Percentiles rank a stretch among this genome's conserved stretches.
phyloP scores from a whole-genome alignment of 2,329 filamentous ascomycete species.

The Elsinoe australis region DNA sequence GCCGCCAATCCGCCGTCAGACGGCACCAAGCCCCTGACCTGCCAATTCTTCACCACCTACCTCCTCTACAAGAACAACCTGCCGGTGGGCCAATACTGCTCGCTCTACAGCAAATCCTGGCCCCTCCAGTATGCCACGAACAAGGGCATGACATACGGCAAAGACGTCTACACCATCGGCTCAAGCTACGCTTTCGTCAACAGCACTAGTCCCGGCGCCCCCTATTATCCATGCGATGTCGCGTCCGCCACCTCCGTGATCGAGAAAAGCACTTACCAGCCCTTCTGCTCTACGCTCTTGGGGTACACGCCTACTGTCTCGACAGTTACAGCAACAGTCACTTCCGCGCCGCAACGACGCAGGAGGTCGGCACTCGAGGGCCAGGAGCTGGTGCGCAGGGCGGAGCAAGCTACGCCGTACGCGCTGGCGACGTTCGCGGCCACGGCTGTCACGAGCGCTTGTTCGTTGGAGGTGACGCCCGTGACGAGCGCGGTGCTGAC shows the following conservation, averaged over 20 bases:
- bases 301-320: neutral
- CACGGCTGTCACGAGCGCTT: neutral
- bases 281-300: conserved; percentile 1
- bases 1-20: conserved; percentile 12
- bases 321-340: conserved; percentile 2
- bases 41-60: conserved; percentile 32
- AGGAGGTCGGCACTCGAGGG: neutral
- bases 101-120: conserved; percentile 24
- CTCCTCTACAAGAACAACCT: conserved; percentile 25
- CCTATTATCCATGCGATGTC: neutral
- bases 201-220: neutral
- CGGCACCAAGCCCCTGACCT: conserved; percentile 22
- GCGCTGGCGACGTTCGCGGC: neutral
- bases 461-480: neutral
- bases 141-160: conserved; percentile 22
- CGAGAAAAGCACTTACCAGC: conserved; percentile 7
- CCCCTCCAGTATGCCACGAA: conserved; percentile 24
- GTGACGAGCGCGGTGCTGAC: neutral
- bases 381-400: neutral
- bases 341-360: neutral
- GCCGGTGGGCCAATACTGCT: conserved; percentile 26
- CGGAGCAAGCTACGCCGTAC: neutral
- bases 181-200: conserved; percentile 17
- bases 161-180: conserved; percentile 23
- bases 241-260: neutral